These are phyloP conservation scores for Malassezia vespertilionis DNA, from an alignment of 1,284 basidiomycete genomes.

Conservation along the genomic window DNA sequence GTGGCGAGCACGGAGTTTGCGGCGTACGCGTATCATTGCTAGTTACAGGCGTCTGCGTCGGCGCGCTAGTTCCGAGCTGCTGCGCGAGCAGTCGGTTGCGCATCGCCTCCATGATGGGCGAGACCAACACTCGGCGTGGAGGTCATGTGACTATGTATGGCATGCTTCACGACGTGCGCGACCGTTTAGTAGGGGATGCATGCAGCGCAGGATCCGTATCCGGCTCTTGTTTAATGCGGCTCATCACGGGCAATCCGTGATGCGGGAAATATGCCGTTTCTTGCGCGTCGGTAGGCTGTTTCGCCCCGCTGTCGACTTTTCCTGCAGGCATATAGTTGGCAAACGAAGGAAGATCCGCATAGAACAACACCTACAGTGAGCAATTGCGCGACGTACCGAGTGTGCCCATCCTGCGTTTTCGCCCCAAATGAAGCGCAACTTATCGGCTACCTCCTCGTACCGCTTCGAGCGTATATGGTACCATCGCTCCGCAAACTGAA, in stretches of 20 bases:
- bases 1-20: background rate
- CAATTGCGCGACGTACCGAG: conserved; percentile 18
- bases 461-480: conserved; percentile 34
- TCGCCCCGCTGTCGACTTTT: too few relatives aligned
- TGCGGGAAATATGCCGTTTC: too few relatives aligned
- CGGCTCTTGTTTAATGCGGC: too few relatives aligned
- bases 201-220: too few relatives aligned
- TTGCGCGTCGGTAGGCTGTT: too few relatives aligned
- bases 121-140: background rate
- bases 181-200: background rate
- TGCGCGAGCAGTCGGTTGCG: conserved; percentile 17
- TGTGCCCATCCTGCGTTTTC: conserved; percentile 45
- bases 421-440: conserved; percentile 40
- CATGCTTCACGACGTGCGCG: background rate
- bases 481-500: conserved; percentile 43
- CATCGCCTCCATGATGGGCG: conserved; percentile 16
- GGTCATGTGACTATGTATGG: background rate
- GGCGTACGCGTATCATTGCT: too few relatives aligned
- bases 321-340: conserved; percentile 18
- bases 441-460: conserved; percentile 41
- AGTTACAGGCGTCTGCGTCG: too few relatives aligned
- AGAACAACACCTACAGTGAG: conserved; percentile 27
- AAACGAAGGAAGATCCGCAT: conserved; percentile 37
- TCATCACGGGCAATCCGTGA: too few relatives aligned
- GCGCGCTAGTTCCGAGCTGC: conserved; percentile 10